These are phyloP conservation scores for Metarhizium brunneum DNA, from an alignment of 2,329 filamentous ascomycete species.

Conservation along the genomic window DNA sequence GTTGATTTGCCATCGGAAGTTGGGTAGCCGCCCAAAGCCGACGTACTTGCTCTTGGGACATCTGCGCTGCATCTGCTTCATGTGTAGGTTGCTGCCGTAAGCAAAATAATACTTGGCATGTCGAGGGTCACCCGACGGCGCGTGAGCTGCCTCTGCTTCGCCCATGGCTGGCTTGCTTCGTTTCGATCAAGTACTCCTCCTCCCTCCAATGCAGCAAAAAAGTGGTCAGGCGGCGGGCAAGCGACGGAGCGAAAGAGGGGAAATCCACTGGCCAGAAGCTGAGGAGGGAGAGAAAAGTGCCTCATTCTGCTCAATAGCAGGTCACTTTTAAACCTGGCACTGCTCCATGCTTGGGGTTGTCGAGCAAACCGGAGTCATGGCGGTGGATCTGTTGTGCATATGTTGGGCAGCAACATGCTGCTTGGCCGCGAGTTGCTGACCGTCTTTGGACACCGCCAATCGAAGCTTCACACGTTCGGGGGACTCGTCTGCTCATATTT, in stretches of 20 bases:
- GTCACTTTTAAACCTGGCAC: neutral
- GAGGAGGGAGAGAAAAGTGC: neutral
- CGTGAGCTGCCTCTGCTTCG: neutral
- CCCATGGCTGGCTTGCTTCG: neutral
- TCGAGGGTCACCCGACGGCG: slow-evolving; percentile 8
- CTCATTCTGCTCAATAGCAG: neutral
- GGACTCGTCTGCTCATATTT: no score
- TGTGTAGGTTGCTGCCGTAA: slow-evolving; percentile 36
- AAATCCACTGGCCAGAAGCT: neutral
- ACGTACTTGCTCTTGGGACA: slow-evolving; percentile 32
- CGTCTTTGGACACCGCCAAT: slow-evolving; percentile 8
- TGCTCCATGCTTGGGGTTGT: neutral
- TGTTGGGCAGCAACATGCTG: slow-evolving; percentile 13
- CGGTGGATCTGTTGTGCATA: slow-evolving; percentile 11
- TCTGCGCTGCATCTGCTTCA: slow-evolving; percentile 33
- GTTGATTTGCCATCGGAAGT: slow-evolving; percentile 37
- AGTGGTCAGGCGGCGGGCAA: neutral
- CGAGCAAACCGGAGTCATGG: neutral
- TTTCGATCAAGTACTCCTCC: neutral
- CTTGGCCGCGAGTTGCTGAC: neutral
- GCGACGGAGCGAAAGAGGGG: neutral
- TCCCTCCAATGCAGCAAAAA: neutral
- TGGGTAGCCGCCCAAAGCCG: slow-evolving; percentile 27
- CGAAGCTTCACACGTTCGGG: neutral
- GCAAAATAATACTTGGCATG: slow-evolving; percentile 32